Evolutionary conservation across 1,139 yeast genomes (phyloP).

Genomic region (Magnusiomyces magnusii): DNA sequence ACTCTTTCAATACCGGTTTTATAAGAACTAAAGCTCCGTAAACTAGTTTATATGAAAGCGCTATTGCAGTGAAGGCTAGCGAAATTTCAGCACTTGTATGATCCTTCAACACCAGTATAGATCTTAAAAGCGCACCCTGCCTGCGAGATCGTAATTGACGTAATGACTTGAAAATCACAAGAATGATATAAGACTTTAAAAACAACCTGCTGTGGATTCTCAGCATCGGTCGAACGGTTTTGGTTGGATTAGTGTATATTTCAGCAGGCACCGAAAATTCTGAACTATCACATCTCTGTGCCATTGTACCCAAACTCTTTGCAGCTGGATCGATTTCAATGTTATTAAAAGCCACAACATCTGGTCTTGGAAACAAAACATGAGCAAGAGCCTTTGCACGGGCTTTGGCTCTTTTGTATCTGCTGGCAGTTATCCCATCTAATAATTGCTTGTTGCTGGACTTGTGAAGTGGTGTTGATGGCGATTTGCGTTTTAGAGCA

Average conservation of each 20-base stretch:
- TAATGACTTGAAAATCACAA: slow-evolving; percentile 21
- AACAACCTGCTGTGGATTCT: slow-evolving; percentile 25
- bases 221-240: background rate
- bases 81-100: slow-evolving; percentile 23
- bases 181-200: slow-evolving; percentile 24
- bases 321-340: background rate
- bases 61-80: slow-evolving; percentile 24
- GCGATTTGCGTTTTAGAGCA: background rate
- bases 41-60: slow-evolving; percentile 26
- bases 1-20: slow-evolving; percentile 12
- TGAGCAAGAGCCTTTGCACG: slow-evolving; percentile 4
- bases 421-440: too few relatives aligned
- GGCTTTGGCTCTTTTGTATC: background rate
- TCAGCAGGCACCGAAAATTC: background rate
- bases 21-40: slow-evolving; percentile 19
- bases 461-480: too few relatives aligned
- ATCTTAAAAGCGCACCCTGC: slow-evolving; percentile 9
- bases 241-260: background rate
- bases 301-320: background rate
- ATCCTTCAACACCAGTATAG: slow-evolving; percentile 8
- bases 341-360: background rate
- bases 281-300: background rate
- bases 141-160: slow-evolving; percentile 13
- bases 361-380: slow-evolving; percentile 4
- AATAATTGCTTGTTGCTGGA: too few relatives aligned